Evolutionary conservation across 352 stramenopile genomes (phyloP), one percentile per base, ranked within the genome.

Genomic region (Phytophthora macrochlamydospora): DNA sequence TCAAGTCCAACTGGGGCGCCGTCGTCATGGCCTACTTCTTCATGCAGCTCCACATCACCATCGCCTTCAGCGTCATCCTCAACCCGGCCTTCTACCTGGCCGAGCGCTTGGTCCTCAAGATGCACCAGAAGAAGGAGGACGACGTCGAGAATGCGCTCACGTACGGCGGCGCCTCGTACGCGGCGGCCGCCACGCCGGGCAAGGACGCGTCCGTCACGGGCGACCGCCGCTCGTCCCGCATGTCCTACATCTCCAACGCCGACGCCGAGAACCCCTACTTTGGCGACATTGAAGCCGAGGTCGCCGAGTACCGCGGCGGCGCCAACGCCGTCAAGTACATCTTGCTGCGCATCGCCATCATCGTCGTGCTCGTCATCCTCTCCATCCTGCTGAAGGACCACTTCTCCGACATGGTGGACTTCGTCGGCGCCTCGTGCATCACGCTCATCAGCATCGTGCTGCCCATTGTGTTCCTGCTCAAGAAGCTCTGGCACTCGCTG

Each of bases 241-340:
- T 69, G 38, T 85, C 77, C 50, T 68, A 76, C 46, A 73, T 81
- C 37, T 81, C 75, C 7, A 75, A 76, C 44, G 62, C 69, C 28
- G 67, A 81, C 32, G 59, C 72, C 30, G 69, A 81, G 53, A 67
- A 68, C 28, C 66, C 62, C 28, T 59, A 73, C 55, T 55, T 50
- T n/a, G 45, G 43, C 35, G 67, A 78, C 7, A 43, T 44, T 4
- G 63, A 71, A 57, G 56, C 58, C n/a, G 73, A 79, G 40, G 48
- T 65, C 31, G 62, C 64, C 29, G 68, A 75, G 51, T 81, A 85
- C 60, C 68, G 72, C 37, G 70, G 72, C 37, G 70, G 73, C 31
- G 32, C 55, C 11, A 65, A 74, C 53, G 65, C 61, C 8, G 35
- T 78, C 65, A 76, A 81, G 65, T 78, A 78, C 59, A 59, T 83